These are phyloP conservation scores for Boechera stricta DNA, from an alignment of 345 rosid species.

Conservation along the genomic window DNA sequence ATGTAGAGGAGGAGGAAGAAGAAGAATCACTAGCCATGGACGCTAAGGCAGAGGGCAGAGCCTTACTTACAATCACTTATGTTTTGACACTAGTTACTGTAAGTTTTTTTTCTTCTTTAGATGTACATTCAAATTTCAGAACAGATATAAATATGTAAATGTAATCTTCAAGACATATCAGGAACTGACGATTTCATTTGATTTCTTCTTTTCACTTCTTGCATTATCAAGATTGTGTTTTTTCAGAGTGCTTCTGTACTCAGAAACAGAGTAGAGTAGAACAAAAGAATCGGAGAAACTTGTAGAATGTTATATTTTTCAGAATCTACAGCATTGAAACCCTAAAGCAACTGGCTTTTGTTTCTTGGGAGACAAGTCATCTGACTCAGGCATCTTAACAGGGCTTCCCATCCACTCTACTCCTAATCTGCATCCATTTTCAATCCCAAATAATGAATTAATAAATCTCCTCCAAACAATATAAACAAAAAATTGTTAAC, in stretches of 20 bases:
- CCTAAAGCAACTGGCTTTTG: constrained; percentile 48
- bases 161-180: constrained; percentile 13
- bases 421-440: constrained; percentile 57
- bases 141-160: not conserved
- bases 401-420: constrained; percentile 81
- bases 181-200: not conserved
- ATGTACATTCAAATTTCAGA: not conserved
- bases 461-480: not conserved
- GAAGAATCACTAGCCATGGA: not conserved
- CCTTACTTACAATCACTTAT: not conserved
- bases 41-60: not conserved
- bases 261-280: constrained; percentile 22
- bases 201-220: not conserved
- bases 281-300: constrained; percentile 24
- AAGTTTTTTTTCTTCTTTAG: not conserved
- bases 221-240: not conserved
- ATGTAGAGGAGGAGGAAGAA: not conserved
- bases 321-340: constrained; percentile 67
- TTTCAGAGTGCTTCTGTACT: constrained; percentile 9
- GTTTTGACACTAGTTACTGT: not conserved
- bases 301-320: not conserved
- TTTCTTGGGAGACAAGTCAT: constrained; percentile 56
- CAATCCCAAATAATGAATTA: not conserved
- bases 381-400: constrained; percentile 68
- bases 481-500: not conserved